Evolutionary conservation across 768 basidiomycete species (phyloP).

Genomic region (Trametes villosa): DNA sequence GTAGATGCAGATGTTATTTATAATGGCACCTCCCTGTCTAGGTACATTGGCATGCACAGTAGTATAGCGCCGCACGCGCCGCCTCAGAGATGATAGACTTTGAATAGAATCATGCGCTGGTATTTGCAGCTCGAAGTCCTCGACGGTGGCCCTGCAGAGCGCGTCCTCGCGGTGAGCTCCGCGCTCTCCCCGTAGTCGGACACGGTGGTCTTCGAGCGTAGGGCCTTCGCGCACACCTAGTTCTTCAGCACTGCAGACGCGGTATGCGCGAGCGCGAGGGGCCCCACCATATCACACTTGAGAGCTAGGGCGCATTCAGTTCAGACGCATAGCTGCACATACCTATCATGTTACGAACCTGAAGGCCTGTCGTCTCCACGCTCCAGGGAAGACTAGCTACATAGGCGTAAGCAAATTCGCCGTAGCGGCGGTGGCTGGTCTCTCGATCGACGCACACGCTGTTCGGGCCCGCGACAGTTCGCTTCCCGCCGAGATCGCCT

Average conservation of each 20-base stretch:
- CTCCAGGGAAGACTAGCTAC: too few species aligned
- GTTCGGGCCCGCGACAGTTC: too few species aligned
- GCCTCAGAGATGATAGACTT: too few species aligned
- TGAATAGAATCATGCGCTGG: too few species aligned
- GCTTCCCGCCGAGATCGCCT: too few species aligned
- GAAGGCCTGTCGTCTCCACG: too few species aligned
- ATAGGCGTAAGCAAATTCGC: too few species aligned
- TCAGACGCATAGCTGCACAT: neutral
- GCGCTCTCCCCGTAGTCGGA: constrained; percentile 60
- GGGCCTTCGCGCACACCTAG: constrained; percentile 94
- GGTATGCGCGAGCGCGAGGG: constrained; percentile 69
- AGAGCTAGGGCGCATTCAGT: constrained; percentile 91
- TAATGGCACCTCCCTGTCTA: constrained; percentile 7
- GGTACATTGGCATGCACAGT: constrained; percentile 17
- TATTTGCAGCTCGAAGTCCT: constrained; percentile 85
- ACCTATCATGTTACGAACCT: constrained; percentile 47
- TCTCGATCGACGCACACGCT: too few species aligned
- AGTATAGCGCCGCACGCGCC: too few species aligned
- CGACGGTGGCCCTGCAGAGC: constrained; percentile 81
- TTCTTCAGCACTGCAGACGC: constrained; percentile 82
- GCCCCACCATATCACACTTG: constrained; percentile 82
- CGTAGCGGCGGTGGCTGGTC: too few species aligned
- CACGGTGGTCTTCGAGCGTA: constrained; percentile 64
- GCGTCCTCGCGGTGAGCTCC: constrained; percentile 71
- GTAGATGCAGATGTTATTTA: neutral